A percentile compares a stretch with the other conserved stretches of the same genome.
phyloP scores from a whole-genome alignment of 352 stramenopile genomes.

The Phytophthora tentaculata region DNA sequence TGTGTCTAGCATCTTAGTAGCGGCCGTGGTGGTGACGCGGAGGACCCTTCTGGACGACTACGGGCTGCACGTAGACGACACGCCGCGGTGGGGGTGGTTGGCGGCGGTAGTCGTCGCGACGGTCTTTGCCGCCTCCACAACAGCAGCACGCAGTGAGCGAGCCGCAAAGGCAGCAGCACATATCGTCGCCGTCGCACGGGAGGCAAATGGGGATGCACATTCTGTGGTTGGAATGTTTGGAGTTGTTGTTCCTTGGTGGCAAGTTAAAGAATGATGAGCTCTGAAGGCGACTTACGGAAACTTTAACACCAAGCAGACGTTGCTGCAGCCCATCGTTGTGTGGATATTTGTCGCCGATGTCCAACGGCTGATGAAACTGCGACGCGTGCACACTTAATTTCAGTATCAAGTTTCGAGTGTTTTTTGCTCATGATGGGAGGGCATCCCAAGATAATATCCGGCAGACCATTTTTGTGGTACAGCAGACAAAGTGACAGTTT shows the following conservation, averaged over 20 bases:
- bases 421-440: slow-evolving; percentile 7
- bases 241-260: slow-evolving; percentile 7
- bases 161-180: slow-evolving; percentile 42
- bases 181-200: slow-evolving; percentile 42
- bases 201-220: slow-evolving; percentile 42
- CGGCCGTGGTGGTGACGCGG: slow-evolving; percentile 18
- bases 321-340: slow-evolving; percentile 3
- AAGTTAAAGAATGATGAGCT: slow-evolving; percentile 29
- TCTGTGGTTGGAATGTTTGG: neutral
- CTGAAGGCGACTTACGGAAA: slow-evolving; percentile 12
- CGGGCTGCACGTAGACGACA: slow-evolving; percentile 47
- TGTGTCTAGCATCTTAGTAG: slow-evolving; percentile 17
- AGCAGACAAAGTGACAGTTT: neutral
- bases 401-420: slow-evolving; percentile 13
- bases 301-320: slow-evolving; percentile 12
- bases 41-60: slow-evolving; percentile 33
- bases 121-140: slow-evolving; percentile 25
- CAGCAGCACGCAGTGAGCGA: slow-evolving; percentile 41
- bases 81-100: slow-evolving; percentile 18
- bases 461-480: too few relatives aligned
- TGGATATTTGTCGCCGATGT: slow-evolving; percentile 31
- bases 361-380: slow-evolving; percentile 24
- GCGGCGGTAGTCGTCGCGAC: slow-evolving; percentile 25
- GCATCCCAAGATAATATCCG: slow-evolving; percentile 12
- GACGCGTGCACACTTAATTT: slow-evolving; percentile 29